These are phyloP conservation scores for Oryza rufipogon DNA, from an alignment of 176 grass and related monocot species.

Conservation along the genomic window DNA sequence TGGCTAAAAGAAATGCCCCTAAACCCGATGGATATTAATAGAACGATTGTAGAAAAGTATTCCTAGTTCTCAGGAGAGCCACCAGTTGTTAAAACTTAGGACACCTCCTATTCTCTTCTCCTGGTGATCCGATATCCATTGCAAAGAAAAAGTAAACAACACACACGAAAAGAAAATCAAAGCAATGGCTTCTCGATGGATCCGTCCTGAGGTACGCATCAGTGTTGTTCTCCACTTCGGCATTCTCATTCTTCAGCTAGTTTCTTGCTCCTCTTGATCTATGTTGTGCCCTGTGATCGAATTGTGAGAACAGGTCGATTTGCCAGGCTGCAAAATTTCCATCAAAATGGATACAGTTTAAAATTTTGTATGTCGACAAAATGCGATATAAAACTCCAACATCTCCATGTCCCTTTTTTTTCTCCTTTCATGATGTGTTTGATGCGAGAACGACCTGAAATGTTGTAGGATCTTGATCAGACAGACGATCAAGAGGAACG, in stretches of 20 bases:
- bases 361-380: neutral
- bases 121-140: neutral
- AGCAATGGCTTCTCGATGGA: conserved; percentile 40
- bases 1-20: neutral
- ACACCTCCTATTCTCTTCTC: neutral
- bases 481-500: neutral
- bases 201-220: conserved; percentile 25
- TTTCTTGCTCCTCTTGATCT: neutral
- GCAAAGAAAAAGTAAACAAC: neutral
- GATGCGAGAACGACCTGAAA: no score
- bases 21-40: conserved; percentile 14
- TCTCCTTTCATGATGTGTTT: neutral
- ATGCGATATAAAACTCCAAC: neutral
- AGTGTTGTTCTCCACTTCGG: neutral
- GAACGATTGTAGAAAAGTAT: neutral
- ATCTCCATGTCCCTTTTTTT: neutral
- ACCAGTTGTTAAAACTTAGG: neutral
- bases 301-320: neutral
- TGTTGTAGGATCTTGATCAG: neutral
- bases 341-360: neutral
- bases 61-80: conserved; percentile 30
- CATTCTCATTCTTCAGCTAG: neutral
- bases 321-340: no score
- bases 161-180: neutral
- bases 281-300: neutral